Evolutionary conservation across 108 stramenopile species (phyloP), one percentile per base, ranked within the genome.

Genomic region (Stephanodiscus triporus): DNA sequence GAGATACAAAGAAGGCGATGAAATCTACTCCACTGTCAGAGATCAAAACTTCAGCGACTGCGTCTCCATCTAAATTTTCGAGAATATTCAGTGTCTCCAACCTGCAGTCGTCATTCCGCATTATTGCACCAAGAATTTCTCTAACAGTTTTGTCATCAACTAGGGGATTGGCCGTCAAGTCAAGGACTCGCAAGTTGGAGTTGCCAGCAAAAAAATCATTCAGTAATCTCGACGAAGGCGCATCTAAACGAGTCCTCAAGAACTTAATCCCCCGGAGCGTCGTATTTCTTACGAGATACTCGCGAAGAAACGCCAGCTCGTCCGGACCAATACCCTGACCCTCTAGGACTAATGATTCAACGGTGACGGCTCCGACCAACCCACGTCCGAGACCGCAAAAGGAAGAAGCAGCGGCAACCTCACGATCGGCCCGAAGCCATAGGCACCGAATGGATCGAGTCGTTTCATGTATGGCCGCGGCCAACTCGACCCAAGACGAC

Each of bases 261-360:
- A 76, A 76, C 48, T 76, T 76, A 38, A 76, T 63, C 19, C 75
- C 75, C 54, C 75, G 60, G 36, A 76, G 30, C 29, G 75, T 67
- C 6, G 24, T 67, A 42, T 76, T 76, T 16, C 27, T 66, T 3
- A 19, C 30, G 49, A 78, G 48, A 49, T 43, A 78, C 47, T 67
- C 77, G 27, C 43, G 53, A 22, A 78, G 54, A 14, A 13, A 45
- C 16, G 43, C 43, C 43, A 45, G 43, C 16, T 45, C 43, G 43
- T 45, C 43, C 16, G 43, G 14, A 0, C 43, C 43, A 45, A 45
- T 17, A 16, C 43, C 43, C 14, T 45, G 43, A 45, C 43, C 43
- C 43, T 45, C 43, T 3, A 45, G 14, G 43, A 45, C 43, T 14
- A 45, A 45, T 14, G 43, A 45, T 45, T 45, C 43, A 45, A 45